Conservation (phyloP, 306 rosid genomes). For the Dalbergia cultrata region DNA sequence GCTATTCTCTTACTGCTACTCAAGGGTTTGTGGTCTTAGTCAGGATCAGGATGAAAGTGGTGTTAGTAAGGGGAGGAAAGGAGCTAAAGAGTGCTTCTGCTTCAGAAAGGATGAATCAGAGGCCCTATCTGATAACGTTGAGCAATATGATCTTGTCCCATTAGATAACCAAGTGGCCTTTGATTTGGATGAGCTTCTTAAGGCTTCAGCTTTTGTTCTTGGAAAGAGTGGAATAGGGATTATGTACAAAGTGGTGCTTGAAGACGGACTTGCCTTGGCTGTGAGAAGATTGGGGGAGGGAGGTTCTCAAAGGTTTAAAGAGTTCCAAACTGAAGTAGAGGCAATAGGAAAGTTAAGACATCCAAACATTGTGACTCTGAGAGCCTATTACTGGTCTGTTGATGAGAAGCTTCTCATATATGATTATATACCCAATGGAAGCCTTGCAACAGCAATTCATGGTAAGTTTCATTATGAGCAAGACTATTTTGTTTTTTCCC, state of each 20-base stretch:
- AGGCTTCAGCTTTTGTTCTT: constrained; percentile 97
- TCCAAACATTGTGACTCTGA: constrained; percentile 82
- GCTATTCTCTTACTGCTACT: constrained; percentile 86
- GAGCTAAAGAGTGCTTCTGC: constrained; percentile 77
- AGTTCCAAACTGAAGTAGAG: constrained; percentile 97
- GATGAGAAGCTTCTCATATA: constrained; percentile 98
- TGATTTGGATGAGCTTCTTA: constrained; percentile 97
- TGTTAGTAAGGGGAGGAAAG: constrained; percentile 64
- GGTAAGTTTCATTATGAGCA: constrained; percentile 54
- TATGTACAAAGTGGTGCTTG: constrained; percentile 97
- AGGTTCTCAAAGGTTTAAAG: constrained; percentile 97
- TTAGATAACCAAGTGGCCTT: constrained; percentile 81
- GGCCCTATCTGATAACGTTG: constrained; percentile 73
- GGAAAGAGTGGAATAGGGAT: constrained; percentile 98
- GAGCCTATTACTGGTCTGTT: constrained; percentile 98
- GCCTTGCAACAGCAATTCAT: constrained; percentile 87
- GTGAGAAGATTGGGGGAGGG: constrained; percentile 99
- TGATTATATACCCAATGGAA: constrained; percentile 91
- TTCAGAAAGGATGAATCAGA: constrained; percentile 83
- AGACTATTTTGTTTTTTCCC: not conserved
- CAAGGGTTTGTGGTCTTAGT: constrained; percentile 70
- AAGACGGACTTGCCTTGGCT: constrained; percentile 87
- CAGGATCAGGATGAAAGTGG: constrained; percentile 61
- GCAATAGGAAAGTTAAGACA: constrained; percentile 96
- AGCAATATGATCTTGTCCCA: constrained; percentile 93